phyloP scores from a whole-genome alignment of 768 basidiomycete species.

The Cystobasidium tubakii region DNA sequence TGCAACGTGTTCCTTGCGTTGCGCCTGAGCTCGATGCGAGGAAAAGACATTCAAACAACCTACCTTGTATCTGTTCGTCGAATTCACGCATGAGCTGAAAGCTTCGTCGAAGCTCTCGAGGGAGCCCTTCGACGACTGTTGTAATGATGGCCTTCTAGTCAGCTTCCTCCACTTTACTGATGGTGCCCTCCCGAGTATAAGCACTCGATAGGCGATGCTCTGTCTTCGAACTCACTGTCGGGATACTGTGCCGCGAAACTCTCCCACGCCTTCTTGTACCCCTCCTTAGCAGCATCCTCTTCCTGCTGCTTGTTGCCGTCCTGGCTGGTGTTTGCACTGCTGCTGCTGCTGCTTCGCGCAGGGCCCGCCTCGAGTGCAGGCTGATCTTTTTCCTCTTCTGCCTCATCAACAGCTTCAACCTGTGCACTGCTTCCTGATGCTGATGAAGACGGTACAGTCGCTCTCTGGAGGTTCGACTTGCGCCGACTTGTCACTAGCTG shows the following conservation, averaged over 20 bases:
- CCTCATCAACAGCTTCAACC: constrained; percentile 6
- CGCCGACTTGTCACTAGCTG: constrained; percentile 4
- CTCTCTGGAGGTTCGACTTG: background rate
- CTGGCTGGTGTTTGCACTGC: constrained; percentile 30
- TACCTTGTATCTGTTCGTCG: constrained; percentile 63
- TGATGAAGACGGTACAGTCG: background rate
- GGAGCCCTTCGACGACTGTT: constrained; percentile 72
- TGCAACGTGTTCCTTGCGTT: constrained; percentile 2
- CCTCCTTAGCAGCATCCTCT: constrained; percentile 58
- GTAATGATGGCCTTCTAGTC: background rate
- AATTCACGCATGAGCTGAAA: constrained; percentile 66
- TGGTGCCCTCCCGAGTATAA: background rate
- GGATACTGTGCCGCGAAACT: constrained; percentile 56
- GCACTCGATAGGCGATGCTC: background rate
- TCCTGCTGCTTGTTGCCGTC: constrained; percentile 44
- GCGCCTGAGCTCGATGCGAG: background rate
- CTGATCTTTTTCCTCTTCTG: constrained; percentile 10
- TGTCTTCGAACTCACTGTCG: constrained; percentile 57
- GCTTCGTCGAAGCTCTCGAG: constrained; percentile 66
- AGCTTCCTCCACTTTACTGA: background rate
- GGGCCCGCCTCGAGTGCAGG: background rate
- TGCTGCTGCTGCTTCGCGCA: background rate
- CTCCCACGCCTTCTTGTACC: constrained; percentile 71
- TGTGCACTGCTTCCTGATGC: background rate
- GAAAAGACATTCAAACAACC: constrained; percentile 30